These are phyloP conservation scores for Colletotrichum gloeosporioides DNA, from an alignment of 2,329 filamentous ascomycete species.

Conservation along the genomic window DNA sequence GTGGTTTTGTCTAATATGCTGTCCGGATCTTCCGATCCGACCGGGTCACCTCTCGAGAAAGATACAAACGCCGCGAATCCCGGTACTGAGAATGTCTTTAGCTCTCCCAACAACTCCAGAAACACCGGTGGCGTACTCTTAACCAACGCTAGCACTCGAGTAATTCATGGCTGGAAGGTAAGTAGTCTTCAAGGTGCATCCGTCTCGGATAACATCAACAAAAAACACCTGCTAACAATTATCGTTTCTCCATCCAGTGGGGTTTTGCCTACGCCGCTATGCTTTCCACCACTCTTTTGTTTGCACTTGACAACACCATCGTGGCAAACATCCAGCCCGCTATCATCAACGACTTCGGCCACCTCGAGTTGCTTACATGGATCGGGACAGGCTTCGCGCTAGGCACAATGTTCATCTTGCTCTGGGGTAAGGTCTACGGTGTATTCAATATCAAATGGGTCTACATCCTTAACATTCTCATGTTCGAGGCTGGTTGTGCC, in stretches of 20 bases:
- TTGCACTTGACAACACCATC: not conserved
- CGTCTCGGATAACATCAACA: no score
- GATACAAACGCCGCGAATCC: no score
- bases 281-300: not conserved
- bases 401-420: conserved; percentile 32
- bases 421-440: conserved; percentile 42
- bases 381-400: not conserved
- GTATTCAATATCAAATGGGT: conserved; percentile 51
- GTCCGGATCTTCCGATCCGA: no score
- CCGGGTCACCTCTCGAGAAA: no score
- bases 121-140: no score
- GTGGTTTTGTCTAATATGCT: no score
- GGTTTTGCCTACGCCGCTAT: not conserved
- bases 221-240: no score
- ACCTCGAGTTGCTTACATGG: conserved; percentile 36
- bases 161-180: no score
- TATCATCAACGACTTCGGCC: conserved; percentile 41
- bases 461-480: conserved; percentile 27
- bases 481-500: conserved; percentile 33
- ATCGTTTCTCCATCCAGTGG: not conserved
- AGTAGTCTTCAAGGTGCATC: no score
- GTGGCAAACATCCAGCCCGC: conserved; percentile 50
- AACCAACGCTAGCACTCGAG: no score
- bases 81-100: no score
- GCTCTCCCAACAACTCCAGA: no score